Base-by-base conservation (phyloP, 2,329 filamentous ascomycete species). In the Pestalotiopsis sp. region DNA sequence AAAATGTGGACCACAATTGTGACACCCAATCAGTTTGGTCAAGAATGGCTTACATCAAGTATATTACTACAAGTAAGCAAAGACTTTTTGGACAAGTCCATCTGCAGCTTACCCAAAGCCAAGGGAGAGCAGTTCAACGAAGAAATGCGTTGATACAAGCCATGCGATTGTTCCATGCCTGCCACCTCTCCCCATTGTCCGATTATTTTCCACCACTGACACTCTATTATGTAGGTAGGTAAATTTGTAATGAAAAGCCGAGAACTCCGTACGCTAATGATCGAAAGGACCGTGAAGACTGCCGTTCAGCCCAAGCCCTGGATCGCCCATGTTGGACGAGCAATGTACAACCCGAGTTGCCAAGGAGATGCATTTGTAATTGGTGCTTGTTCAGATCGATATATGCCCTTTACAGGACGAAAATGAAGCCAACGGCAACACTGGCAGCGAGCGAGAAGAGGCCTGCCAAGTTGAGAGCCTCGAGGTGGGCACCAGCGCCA, bases 391-490 rank as follows among this genome's bases (percentile, higher is more conserved):
- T 17, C 4, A 12, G 13, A 45, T 45, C 41, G 20, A 11, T 20
- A 9, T n/a, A 17, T n/a, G 45, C 20, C 7, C 20, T n/a, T 49
- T 67, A 67, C 13, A 67, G 6, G 12, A 67, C 11, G 23, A 62
- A 25, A 20, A 58, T 38, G 58, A 67, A 67, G 36, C 66, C 66
- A 14, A 57, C 57, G 2, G 45, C 59, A 36, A 67, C 38, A 17
- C 58, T 31, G 20, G 66, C 66, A 13, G 58, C 36, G 12, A 67
- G 58, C 9, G 39, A 27, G 20, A 67, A 62, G 41, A 67, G 58
- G 4, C 66, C 81, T 68, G 81, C 81, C 61, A 78, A 75, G 45
- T 78, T 77, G 20, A 80, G 81, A 64, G 77, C 73, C 52, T 80
- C 78, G 3, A 71, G 61, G 67, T 61, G 64, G 58, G 68, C 39